Evolutionary conservation across 495 filamentous ascomycete genomes (phyloP).

Genomic region (Cercophora sp.): DNA sequence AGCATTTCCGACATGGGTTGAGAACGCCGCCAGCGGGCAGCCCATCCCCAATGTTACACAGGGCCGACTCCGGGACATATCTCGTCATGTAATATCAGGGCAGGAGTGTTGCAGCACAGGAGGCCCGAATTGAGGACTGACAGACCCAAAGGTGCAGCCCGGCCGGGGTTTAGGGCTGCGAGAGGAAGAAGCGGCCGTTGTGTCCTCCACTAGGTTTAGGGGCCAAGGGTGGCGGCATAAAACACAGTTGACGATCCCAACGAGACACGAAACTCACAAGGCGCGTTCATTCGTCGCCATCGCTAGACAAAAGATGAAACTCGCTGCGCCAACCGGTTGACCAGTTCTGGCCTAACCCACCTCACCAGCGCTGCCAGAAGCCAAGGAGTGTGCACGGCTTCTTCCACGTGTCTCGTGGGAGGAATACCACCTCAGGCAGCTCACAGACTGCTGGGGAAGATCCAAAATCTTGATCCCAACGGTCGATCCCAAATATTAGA

Average conservation of each 20-base stretch:
- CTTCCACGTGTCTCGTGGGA: constrained; percentile 17
- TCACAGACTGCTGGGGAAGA: constrained; percentile 13
- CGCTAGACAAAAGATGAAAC: constrained; percentile 23
- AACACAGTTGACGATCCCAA: constrained; percentile 17
- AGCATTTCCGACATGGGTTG: too few relatives aligned
- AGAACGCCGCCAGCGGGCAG: too few relatives aligned
- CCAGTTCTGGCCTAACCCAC: constrained; percentile 12
- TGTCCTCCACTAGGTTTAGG: too few relatives aligned
- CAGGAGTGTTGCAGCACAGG: too few relatives aligned
- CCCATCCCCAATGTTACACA: too few relatives aligned
- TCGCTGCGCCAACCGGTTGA: constrained; percentile 16
- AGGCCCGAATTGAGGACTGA: too few relatives aligned
- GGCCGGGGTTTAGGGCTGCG: too few relatives aligned
- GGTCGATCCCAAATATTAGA: constrained; percentile 17
- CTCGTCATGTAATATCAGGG: too few relatives aligned
- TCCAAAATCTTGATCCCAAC: constrained; percentile 15
- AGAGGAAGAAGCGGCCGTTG: too few relatives aligned
- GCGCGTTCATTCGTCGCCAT: constrained; percentile 7
- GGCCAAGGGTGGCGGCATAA: constrained; percentile 26
- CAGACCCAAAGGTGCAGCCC: too few relatives aligned
- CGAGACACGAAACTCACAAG: constrained; percentile 22
- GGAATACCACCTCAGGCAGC: constrained; percentile 23
- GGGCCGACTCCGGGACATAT: too few relatives aligned
- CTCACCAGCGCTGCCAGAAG: background rate
- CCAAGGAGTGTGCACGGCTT: constrained; percentile 1